These are phyloP conservation scores for Zymoseptoria passerinii DNA, from an alignment of 2,329 filamentous ascomycete species.

Conservation along the genomic window DNA sequence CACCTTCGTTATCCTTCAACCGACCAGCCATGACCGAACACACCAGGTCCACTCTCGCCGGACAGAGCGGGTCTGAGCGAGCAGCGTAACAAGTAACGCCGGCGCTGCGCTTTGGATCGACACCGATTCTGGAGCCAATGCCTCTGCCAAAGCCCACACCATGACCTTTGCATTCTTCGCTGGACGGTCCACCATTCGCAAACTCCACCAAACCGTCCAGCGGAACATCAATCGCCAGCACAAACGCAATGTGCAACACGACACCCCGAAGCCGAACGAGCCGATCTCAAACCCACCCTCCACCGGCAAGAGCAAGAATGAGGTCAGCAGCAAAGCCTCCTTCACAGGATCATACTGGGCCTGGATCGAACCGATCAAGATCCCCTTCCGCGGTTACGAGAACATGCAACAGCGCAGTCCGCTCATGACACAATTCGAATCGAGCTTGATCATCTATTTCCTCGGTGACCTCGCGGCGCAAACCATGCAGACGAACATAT, in stretches of 20 bases:
- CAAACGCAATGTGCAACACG: conserved; percentile 12
- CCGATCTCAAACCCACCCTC: conserved; percentile 4
- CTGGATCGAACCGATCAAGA: conserved; percentile 40
- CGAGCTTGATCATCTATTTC: conserved; percentile 69
- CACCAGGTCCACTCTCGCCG: not conserved
- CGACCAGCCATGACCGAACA: not conserved
- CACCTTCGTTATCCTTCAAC: not conserved
- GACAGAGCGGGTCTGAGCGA: not conserved
- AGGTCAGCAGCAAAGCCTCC: conserved; percentile 1
- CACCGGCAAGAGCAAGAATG: not conserved
- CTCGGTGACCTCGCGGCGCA: conserved; percentile 72
- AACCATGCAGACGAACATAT: conserved; percentile 40
- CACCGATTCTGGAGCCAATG: not conserved
- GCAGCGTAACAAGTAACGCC: not conserved
- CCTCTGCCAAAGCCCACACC: conserved; percentile 6
- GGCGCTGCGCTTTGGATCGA: not conserved
- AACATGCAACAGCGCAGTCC: conserved; percentile 64
- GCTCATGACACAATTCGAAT: conserved; percentile 70
- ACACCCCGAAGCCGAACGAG: conserved; percentile 14
- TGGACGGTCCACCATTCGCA: conserved; percentile 23
- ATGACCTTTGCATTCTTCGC: conserved; percentile 24
- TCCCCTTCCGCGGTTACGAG: conserved; percentile 51
- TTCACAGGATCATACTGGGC: conserved; percentile 39
- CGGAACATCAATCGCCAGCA: conserved; percentile 26
- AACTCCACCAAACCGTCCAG: conserved; percentile 27